phyloP scores from a whole-genome alignment of 495 filamentous ascomycete genomes.

The Aspergillus heteromorphus region DNA sequence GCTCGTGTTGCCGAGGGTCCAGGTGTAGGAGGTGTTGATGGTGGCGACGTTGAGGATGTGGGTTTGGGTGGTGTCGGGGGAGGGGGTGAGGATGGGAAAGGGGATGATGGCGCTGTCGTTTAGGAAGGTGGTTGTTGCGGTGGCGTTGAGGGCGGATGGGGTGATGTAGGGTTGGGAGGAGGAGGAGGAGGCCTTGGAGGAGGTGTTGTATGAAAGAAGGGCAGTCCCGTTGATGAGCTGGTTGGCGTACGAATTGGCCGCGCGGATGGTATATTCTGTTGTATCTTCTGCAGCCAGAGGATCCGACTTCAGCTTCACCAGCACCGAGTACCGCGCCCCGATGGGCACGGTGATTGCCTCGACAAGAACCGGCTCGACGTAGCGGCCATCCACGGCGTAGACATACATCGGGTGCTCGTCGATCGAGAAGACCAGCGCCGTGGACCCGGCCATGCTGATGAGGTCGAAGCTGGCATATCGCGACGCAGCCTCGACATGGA shows the following conservation, averaged over 20 bases:
- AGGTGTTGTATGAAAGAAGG: conserved; percentile 26
- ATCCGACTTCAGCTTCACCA: conserved; percentile 30
- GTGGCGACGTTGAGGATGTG: conserved; percentile 32
- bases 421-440: conserved; percentile 28
- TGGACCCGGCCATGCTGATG: conserved; percentile 26
- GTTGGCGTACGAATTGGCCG: conserved; percentile 23
- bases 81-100: conserved; percentile 36
- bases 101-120: conserved; percentile 33
- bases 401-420: conserved; percentile 41
- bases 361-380: conserved; percentile 30
- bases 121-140: conserved; percentile 32
- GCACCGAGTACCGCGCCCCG: conserved; percentile 34
- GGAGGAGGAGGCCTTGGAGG: too few species aligned
- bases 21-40: conserved; percentile 38
- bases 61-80: conserved; percentile 34
- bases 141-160: conserved; percentile 29
- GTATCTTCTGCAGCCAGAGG: not conserved
- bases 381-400: conserved; percentile 41
- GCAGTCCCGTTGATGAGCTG: conserved; percentile 35
- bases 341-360: conserved; percentile 30
- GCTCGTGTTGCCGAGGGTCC: conserved; percentile 38
- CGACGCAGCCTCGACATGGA: conserved; percentile 23
- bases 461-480: conserved; percentile 33
- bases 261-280: conserved; percentile 37
- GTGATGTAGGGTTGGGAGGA: conserved; percentile 46